phyloP scores from a whole-genome alignment of 495 filamentous ascomycete genomes.

The Tuber melanosporum region DNA sequence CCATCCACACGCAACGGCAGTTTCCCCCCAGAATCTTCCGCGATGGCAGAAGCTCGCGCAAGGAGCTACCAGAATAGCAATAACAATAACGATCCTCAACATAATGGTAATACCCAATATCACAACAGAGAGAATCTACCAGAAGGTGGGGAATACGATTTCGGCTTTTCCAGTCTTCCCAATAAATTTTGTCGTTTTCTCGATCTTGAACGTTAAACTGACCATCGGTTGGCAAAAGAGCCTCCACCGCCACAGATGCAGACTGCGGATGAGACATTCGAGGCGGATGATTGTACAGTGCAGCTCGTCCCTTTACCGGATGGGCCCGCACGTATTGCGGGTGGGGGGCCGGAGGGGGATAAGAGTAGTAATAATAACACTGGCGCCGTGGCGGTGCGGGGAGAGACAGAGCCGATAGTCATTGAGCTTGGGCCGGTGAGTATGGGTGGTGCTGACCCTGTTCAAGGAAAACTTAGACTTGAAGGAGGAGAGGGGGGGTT shows the following conservation, averaged over 20 bases:
- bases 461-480: slow-evolving; percentile 1
- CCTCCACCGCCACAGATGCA: not conserved
- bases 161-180: not conserved
- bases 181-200: not conserved
- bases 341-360: not conserved
- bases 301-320: not conserved
- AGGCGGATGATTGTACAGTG: not conserved
- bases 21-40: not conserved
- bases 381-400: not conserved
- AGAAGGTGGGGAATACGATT: not conserved
- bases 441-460: not conserved
- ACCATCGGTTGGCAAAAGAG: not conserved
- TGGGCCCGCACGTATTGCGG: not conserved
- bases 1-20: not conserved
- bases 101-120: not conserved
- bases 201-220: not conserved
- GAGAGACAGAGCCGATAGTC: not conserved
- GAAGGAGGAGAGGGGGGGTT: slow-evolving; percentile 23
- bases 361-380: not conserved
- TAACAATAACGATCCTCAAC: not conserved
- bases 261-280: not conserved
- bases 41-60: not conserved
- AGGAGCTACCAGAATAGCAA: not conserved
- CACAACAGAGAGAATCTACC: not conserved
- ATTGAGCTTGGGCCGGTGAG: not conserved